phyloP scores from a whole-genome alignment of 2,329 filamentous ascomycete species.

The Trichoderma afroharzianum region DNA sequence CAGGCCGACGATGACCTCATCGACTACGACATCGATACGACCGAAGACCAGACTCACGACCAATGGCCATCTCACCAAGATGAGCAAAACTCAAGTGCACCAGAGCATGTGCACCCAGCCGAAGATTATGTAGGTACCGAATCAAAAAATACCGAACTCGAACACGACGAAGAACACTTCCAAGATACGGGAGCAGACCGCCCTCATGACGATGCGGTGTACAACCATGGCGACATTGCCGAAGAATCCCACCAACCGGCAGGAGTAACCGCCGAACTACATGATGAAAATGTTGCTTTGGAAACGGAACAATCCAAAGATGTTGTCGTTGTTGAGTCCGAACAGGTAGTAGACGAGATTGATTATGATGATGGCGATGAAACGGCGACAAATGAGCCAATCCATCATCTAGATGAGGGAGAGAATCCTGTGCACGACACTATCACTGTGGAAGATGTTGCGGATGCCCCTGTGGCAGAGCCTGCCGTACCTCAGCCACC shows the following conservation, averaged over 20 bases:
- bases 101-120: neutral
- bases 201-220: neutral
- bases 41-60: slow-evolving; percentile 19
- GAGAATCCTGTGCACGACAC: neutral
- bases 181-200: neutral
- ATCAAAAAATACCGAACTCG: neutral
- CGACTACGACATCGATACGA: slow-evolving; percentile 35
- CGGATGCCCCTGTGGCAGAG: neutral
- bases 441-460: neutral
- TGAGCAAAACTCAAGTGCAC: neutral
- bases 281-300: neutral
- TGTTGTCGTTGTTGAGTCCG: neutral
- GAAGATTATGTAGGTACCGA: neutral
- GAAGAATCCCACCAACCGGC: neutral
- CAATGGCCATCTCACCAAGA: slow-evolving; percentile 7
- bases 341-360: neutral
- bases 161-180: neutral
- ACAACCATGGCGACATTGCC: slow-evolving; percentile 14
- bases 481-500: neutral
- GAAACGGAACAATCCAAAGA: slow-evolving; percentile 2
- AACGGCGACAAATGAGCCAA: neutral
- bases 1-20: slow-evolving; percentile 35
- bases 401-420: neutral
- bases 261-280: neutral
- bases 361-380: slow-evolving; percentile 14